phyloP scores from a whole-genome alignment of 2,329 filamentous ascomycete genomes.

The Calonectria pteridis region DNA sequence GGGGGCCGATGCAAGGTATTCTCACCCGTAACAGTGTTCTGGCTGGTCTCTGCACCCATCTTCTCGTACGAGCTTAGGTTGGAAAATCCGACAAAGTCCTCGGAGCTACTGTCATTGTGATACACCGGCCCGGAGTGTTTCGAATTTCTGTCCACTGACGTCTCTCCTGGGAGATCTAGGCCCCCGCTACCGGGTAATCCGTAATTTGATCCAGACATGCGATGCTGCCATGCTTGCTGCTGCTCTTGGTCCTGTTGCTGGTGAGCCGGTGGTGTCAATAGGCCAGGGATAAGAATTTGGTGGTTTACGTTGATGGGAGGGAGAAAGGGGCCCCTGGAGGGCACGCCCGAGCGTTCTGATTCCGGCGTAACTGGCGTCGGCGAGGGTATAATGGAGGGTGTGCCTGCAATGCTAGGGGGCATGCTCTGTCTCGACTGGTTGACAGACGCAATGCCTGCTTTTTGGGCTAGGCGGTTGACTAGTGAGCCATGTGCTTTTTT shows the following conservation, averaged over 20 bases:
- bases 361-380: conserved; percentile 29
- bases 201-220: not conserved
- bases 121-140: conserved; percentile 37
- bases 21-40: conserved; percentile 23
- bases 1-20: conserved; percentile 16
- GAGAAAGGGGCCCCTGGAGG: conserved; percentile 31
- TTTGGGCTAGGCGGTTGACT: conserved; percentile 69
- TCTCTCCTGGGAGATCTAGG: conserved; percentile 7
- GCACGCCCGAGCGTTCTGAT: conserved; percentile 28
- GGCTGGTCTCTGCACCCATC: conserved; percentile 18
- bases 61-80: conserved; percentile 31
- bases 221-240: conserved; percentile 1
- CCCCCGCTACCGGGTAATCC: conserved; percentile 11
- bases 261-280: conserved; percentile 12
- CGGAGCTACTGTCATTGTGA: conserved; percentile 33
- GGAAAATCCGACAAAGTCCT: conserved; percentile 39
- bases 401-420: conserved; percentile 16
- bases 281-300: conserved; percentile 21
- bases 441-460: conserved; percentile 46
- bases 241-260: conserved; percentile 9
- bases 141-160: conserved; percentile 23
- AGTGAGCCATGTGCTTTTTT: conserved; percentile 80
- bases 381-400: conserved; percentile 25
- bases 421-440: conserved; percentile 36
- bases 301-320: conserved; percentile 26